phyloP scores from a whole-genome alignment of 164 flowering plant genomes.

The Aristolochia fimbriata region DNA sequence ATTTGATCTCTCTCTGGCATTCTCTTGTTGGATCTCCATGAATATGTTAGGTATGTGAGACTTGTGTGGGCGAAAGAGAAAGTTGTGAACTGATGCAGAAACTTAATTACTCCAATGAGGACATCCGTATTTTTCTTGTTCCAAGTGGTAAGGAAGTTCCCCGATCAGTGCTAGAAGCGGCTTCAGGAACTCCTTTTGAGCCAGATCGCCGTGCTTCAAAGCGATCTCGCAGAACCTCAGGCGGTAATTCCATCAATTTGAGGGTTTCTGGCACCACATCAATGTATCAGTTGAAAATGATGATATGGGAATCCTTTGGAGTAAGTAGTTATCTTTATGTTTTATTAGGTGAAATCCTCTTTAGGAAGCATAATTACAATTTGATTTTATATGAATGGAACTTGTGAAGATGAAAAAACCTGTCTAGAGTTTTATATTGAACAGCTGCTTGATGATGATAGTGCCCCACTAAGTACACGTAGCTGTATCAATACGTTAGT shows the following conservation, averaged over 20 bases:
- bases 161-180: slow-evolving; percentile 73
- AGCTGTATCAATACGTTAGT: not conserved
- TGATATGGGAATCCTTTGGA: slow-evolving; percentile 99
- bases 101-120: slow-evolving; percentile 66
- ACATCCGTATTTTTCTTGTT: slow-evolving; percentile 56
- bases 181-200: slow-evolving; percentile 48
- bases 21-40: not conserved
- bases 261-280: slow-evolving; percentile 88
- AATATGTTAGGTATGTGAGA: slow-evolving; percentile 60
- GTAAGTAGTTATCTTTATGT: slow-evolving; percentile 30
- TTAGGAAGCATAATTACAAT: not conserved
- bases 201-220: slow-evolving; percentile 81
- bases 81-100: slow-evolving; percentile 72
- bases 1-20: too few relatives aligned
- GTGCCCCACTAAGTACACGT: too few relatives aligned
- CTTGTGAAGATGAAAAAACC: too few relatives aligned
- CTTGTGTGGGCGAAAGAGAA: slow-evolving; percentile 89
- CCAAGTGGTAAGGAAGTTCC: slow-evolving; percentile 86
- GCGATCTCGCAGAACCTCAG: slow-evolving; percentile 62
- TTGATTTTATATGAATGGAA: not conserved
- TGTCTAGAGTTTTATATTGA: too few relatives aligned
- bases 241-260: slow-evolving; percentile 52
- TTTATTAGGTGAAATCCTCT: not conserved
- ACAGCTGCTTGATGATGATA: too few relatives aligned
- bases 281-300: slow-evolving; percentile 88